Base-by-base conservation (phyloP, 2,329 filamentous ascomycete species). In the Camillea tinctor region DNA sequence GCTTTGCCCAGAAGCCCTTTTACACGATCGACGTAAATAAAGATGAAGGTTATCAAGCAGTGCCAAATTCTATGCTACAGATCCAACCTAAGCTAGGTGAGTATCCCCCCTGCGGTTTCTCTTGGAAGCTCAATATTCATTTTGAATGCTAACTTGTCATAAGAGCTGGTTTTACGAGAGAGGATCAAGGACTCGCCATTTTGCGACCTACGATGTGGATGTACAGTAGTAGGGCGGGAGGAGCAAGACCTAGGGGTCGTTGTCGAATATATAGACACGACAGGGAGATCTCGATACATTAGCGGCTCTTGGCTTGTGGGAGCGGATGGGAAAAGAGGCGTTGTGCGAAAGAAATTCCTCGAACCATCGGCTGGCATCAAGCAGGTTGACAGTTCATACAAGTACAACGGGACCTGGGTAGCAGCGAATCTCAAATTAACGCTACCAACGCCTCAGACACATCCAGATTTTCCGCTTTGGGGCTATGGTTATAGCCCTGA, bases 401-500 rank as follows among this genome's bases (percentile, higher is more conserved):
- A 64, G 2, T 79, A 79, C 60, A 69, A 74, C 11, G 76, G 71
- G 15, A 76, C 73, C 0, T 83, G 81, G 80, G 75, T 83, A 3
- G 81, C 81, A 1, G 66, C 77, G 3, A 84, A 84, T 58, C 73
- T 77, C 62, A 68, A 77, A 22, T 72, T 83, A 22, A 69, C 68
- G 1, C 62, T 77, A 0, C 81, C 80, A 0, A 82, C 77, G 0
- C 74, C 71, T 5, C 63, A 79, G 24, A 76, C 77, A 0, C 81
- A 84, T 64, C 81, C 81, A 0, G 64, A 74, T 0, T 81, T 83
- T 55, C 78, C 80, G 0, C 68, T 82, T 2, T 83, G 80, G 81
- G 60, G 74, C 3, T 65, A 78, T 0, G 80, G 79, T 5, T 80
- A 78, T 60, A 76, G 73, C 0, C 78, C 80, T 3, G 71, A 80